Evolutionary conservation across 306 rosid genomes (phyloP).

Genomic region (Pyrus pyrifolia): DNA sequence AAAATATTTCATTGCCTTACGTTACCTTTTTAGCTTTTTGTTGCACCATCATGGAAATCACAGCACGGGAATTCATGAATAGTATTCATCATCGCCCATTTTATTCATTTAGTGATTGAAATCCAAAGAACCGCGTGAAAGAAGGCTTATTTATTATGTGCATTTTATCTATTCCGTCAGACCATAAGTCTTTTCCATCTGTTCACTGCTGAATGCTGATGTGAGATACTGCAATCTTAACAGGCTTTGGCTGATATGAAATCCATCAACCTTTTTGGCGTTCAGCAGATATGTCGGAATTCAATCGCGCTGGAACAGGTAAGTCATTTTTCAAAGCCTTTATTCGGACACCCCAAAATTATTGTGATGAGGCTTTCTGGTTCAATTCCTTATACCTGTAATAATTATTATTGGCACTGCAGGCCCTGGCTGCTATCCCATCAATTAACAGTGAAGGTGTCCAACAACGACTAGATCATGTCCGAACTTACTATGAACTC

Average conservation of each 20-base stretch:
- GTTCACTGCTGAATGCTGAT: slow-evolving; percentile 21
- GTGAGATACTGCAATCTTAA: slow-evolving; percentile 16
- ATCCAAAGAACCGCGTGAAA: background rate
- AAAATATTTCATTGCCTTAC: background rate
- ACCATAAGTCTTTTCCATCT: background rate
- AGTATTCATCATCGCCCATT: background rate
- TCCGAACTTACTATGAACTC: slow-evolving; percentile 90
- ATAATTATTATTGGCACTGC: slow-evolving; percentile 26
- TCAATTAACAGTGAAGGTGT: slow-evolving; percentile 75
- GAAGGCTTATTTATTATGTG: background rate
- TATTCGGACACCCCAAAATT: background rate
- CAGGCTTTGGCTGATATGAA: slow-evolving; percentile 93
- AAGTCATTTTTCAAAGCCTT: slow-evolving; percentile 5
- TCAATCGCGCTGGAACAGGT: slow-evolving; percentile 98
- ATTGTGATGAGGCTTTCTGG: slow-evolving; percentile 1
- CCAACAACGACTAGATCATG: slow-evolving; percentile 84
- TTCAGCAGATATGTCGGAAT: slow-evolving; percentile 97
- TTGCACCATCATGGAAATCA: background rate
- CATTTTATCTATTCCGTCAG: background rate
- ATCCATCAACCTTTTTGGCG: slow-evolving; percentile 91
- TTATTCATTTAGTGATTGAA: background rate
- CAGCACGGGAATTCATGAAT: background rate
- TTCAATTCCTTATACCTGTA: background rate
- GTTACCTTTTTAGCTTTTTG: background rate
- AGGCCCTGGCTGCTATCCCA: slow-evolving; percentile 98